phyloP scores from a whole-genome alignment of 192 early-diverging fungal genomes.

The Entrophospora sp. region DNA sequence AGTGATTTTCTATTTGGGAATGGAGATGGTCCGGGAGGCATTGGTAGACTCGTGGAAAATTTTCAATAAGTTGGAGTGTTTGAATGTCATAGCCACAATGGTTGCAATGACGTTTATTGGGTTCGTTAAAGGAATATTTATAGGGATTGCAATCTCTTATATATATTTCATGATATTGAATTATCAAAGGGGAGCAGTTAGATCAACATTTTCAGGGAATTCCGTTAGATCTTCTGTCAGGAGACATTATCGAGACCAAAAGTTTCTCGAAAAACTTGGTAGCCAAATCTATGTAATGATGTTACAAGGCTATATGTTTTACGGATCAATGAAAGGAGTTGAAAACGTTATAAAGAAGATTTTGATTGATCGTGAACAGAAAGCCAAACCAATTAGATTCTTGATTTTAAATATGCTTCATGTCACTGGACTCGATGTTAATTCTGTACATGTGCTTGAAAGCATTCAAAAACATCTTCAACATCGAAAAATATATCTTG shows the following conservation, averaged over 20 bases:
- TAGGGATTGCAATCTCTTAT: constrained; percentile 89
- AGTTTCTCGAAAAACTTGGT: constrained; percentile 74
- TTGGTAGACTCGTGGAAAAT: constrained; percentile 78
- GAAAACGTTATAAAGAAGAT: constrained; percentile 60
- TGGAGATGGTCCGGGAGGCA: constrained; percentile 89
- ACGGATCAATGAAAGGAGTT: constrained; percentile 85
- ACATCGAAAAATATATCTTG: constrained; percentile 65
- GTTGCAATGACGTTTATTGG: constrained; percentile 81
- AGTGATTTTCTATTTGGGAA: constrained; percentile 91
- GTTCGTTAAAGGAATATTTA: constrained; percentile 95
- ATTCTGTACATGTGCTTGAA: constrained; percentile 82
- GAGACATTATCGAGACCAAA: constrained; percentile 79
- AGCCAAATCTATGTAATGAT: constrained; percentile 81
- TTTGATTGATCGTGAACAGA: constrained; percentile 57
- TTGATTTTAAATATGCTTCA: constrained; percentile 83
- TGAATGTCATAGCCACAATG: constrained; percentile 80
- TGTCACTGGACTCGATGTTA: constrained; percentile 84
- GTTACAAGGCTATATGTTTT: constrained; percentile 94
- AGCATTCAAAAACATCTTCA: constrained; percentile 69
- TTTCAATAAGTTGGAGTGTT: constrained; percentile 82
- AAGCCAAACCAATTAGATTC: constrained; percentile 67
- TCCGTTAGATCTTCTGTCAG: constrained; percentile 80
- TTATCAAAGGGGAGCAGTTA: constrained; percentile 53
- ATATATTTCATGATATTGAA: constrained; percentile 88
- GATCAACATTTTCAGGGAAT: constrained; percentile 57